A percentile compares a stretch with the other conserved stretches of the same genome.
These are phyloP conservation scores for Tinospora cordifolia DNA, from an alignment of 164 flowering plant genomes.

Conservation along the genomic window DNA sequence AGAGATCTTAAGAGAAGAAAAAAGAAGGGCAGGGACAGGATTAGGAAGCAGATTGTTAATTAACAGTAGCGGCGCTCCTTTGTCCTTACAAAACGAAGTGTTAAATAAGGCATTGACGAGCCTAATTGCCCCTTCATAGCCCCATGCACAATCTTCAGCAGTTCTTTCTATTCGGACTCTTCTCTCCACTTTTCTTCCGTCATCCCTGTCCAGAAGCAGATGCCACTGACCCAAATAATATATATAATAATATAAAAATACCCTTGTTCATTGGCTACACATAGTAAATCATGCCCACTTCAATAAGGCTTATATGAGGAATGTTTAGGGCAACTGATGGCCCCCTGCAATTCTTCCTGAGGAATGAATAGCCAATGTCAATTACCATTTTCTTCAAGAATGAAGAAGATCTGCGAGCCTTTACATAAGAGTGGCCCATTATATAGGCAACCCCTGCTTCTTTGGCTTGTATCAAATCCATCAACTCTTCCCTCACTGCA, in stretches of 20 bases:
- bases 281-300: slow-evolving; percentile 49
- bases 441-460: slow-evolving; percentile 48
- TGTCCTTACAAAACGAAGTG: background rate
- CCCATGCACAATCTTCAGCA: background rate
- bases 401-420: slow-evolving; percentile 40
- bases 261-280: slow-evolving; percentile 19
- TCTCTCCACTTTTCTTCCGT: background rate
- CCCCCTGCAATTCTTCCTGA: slow-evolving; percentile 47
- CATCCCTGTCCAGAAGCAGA: background rate
- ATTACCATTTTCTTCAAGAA: slow-evolving; percentile 40
- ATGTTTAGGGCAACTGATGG: slow-evolving; percentile 46
- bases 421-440: slow-evolving; percentile 46
- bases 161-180: background rate
- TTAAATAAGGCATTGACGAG: background rate
- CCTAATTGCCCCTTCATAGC: background rate
- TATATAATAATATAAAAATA: background rate
- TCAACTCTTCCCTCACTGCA: slow-evolving; percentile 34
- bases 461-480: slow-evolving; percentile 39
- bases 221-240: background rate
- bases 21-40: background rate
- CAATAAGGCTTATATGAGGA: slow-evolving; percentile 48
- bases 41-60: background rate
- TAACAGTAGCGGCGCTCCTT: background rate
- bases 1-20: background rate
- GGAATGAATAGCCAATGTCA: slow-evolving; percentile 43